Evolutionary conservation across 306 rosid genomes (phyloP).

Genomic region (Trifolium fragiferum): DNA sequence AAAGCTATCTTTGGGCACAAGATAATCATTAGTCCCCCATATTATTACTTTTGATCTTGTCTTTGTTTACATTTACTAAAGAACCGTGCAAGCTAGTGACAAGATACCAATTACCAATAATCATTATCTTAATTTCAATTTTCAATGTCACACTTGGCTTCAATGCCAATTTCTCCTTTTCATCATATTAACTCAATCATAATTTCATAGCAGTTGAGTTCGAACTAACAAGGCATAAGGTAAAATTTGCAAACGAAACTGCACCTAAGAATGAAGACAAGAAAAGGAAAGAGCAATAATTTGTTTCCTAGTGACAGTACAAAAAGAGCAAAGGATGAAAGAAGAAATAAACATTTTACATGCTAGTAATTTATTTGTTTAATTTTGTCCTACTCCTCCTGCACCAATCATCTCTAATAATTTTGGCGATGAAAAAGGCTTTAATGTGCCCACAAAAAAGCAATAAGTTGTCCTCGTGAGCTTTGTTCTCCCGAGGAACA

Average conservation of each 20-base stretch:
- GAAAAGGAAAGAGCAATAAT: slow-evolving; percentile 39
- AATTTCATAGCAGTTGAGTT: slow-evolving; percentile 18
- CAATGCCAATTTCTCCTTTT: not conserved
- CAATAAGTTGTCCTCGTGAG: no score
- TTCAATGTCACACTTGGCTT: not conserved
- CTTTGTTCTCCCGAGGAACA: no score
- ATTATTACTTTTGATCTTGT: not conserved
- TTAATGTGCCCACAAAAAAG: no score
- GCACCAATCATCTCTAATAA: slow-evolving; percentile 8
- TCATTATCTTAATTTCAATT: slow-evolving; percentile 1
- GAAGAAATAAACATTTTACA: slow-evolving; percentile 1
- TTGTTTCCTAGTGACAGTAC: slow-evolving; percentile 12
- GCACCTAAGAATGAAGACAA: slow-evolving; percentile 20
- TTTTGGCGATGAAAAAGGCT: no score
- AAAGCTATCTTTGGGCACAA: not conserved
- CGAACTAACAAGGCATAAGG: slow-evolving; percentile 11
- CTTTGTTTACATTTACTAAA: not conserved
- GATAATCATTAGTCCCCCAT: not conserved
- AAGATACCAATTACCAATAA: slow-evolving; percentile 10
- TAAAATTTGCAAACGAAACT: not conserved
- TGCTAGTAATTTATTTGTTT: not conserved
- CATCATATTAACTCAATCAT: not conserved
- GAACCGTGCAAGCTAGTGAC: not conserved
- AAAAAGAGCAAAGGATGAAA: not conserved
- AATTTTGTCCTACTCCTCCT: not conserved